Evolutionary conservation across 2,329 filamentous ascomycete genomes (phyloP).

Genomic region (Chaetothyriales sp.): DNA sequence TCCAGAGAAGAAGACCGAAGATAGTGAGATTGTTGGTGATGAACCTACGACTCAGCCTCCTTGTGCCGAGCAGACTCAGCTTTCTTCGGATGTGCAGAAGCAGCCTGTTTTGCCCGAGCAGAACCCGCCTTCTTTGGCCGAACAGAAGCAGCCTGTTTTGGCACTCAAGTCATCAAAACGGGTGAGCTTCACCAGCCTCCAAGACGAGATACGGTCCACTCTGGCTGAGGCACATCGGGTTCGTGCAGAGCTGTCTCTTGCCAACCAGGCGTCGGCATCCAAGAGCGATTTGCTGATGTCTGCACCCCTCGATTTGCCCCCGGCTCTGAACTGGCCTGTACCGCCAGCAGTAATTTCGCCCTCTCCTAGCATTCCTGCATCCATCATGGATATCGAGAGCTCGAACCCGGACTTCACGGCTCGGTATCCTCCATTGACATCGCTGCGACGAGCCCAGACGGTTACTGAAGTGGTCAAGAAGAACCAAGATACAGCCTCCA

Average conservation of each 20-base stretch:
- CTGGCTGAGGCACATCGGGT: not conserved
- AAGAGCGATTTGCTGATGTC: not conserved
- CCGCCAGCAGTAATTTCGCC: not conserved
- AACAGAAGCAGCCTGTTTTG: not conserved
- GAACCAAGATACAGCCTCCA: not conserved
- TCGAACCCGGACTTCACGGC: conserved; percentile 21
- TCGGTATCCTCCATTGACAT: conserved; percentile 24
- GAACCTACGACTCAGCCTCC: not conserved
- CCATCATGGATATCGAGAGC: conserved; percentile 21
- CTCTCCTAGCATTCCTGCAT: not conserved
- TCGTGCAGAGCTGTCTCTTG: not conserved
- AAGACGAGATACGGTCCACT: not conserved
- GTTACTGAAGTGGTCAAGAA: conserved; percentile 5
- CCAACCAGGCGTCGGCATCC: not conserved
- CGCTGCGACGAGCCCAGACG: conserved; percentile 13
- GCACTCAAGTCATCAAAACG: not conserved
- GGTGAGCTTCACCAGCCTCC: not conserved
- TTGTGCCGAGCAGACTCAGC: too few species aligned
- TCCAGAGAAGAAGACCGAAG: not conserved
- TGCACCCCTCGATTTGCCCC: not conserved
- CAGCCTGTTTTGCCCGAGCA: not conserved
- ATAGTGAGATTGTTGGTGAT: not conserved
- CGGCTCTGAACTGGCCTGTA: not conserved
- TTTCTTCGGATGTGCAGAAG: not conserved
- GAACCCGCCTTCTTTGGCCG: not conserved